These are phyloP conservation scores for Exophiala sp. DNA, from an alignment of 2,329 filamentous ascomycete species.

Conservation along the genomic window DNA sequence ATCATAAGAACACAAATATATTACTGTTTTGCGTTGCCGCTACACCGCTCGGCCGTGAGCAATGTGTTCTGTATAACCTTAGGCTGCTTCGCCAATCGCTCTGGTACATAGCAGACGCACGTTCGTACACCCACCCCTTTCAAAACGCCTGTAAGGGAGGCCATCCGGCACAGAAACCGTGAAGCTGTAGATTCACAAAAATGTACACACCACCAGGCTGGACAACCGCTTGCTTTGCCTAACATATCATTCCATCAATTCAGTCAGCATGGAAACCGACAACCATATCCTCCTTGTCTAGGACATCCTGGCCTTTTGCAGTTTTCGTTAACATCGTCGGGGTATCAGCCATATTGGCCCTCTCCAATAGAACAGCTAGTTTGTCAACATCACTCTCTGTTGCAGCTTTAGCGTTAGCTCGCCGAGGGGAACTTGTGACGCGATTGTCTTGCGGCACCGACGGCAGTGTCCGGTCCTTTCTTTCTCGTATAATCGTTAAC, in stretches of 20 bases:
- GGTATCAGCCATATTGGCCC: slow-evolving; percentile 12
- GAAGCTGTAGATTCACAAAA: too few species aligned
- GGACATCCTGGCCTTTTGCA: neutral
- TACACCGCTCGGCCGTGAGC: too few species aligned
- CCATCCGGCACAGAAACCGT: too few species aligned
- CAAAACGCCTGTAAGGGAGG: too few species aligned
- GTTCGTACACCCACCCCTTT: too few species aligned
- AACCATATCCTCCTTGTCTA: neutral
- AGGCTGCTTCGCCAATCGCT: too few species aligned
- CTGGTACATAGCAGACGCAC: too few species aligned
- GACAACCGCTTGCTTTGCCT: too few species aligned
- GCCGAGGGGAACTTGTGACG: neutral
- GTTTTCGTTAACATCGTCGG: slow-evolving; percentile 1
- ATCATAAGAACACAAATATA: too few species aligned
- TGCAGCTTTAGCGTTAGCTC: slow-evolving; percentile 8
- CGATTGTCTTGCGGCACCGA: neutral
- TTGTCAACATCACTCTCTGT: slow-evolving; percentile 20
- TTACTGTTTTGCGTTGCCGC: too few species aligned
- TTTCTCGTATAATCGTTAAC: slow-evolving; percentile 42
- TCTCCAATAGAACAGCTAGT: slow-evolving; percentile 18
- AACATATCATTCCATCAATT: neutral
- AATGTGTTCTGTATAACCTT: too few species aligned
- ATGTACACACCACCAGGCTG: too few species aligned
- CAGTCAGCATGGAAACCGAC: neutral
- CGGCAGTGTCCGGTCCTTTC: slow-evolving; percentile 7